These are phyloP conservation scores for Picocystis sp. DNA, from an alignment of 163 green algal genomes.

Conservation along the genomic window DNA sequence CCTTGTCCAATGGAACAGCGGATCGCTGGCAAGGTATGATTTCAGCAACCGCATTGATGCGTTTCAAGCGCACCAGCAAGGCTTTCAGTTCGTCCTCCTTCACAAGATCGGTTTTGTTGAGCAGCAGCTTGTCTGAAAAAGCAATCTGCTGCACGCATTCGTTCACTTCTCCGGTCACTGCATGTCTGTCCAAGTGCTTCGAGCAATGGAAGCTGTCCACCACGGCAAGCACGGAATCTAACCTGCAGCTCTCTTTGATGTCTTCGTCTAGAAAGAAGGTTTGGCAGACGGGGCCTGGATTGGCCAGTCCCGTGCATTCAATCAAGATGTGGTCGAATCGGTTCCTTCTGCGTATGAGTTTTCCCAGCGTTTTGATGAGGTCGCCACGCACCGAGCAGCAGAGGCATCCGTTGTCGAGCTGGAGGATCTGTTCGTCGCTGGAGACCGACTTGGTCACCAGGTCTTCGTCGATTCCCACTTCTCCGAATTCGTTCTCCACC, in stretches of 20 bases:
- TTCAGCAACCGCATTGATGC: conserved; percentile 13
- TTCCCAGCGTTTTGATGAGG: conserved; percentile 68
- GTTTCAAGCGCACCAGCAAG: conserved; percentile 5
- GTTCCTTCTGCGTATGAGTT: conserved; percentile 35
- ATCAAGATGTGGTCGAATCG: conserved; percentile 82
- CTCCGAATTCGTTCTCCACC: conserved; percentile 88
- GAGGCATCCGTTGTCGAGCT: conserved; percentile 89
- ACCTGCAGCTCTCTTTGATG: conserved; percentile 4
- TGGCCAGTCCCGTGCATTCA: conserved; percentile 84
- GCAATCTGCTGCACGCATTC: conserved; percentile 76
- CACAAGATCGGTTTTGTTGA: conserved; percentile 93
- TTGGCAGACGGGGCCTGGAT: conserved; percentile 59
- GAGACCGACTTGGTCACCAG: conserved; percentile 34
- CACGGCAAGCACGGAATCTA: conserved; percentile 29
- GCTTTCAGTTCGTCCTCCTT: conserved; percentile 24
- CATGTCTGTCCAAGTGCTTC: conserved; percentile 25
- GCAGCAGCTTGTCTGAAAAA: conserved; percentile 62
- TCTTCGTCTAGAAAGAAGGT: conserved; percentile 18
- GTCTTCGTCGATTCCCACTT: conserved; percentile 45
- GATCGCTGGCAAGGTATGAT: conserved; percentile 10
- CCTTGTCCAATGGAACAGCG: conserved; percentile 17
- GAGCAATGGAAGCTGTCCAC: conserved; percentile 50
- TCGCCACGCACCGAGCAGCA: conserved; percentile 92
- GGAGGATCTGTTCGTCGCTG: conserved; percentile 58
- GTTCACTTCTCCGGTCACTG: conserved; percentile 40